Base-by-base conservation (phyloP, 2,329 filamentous ascomycete genomes). In the Raffaelea arxii region DNA sequence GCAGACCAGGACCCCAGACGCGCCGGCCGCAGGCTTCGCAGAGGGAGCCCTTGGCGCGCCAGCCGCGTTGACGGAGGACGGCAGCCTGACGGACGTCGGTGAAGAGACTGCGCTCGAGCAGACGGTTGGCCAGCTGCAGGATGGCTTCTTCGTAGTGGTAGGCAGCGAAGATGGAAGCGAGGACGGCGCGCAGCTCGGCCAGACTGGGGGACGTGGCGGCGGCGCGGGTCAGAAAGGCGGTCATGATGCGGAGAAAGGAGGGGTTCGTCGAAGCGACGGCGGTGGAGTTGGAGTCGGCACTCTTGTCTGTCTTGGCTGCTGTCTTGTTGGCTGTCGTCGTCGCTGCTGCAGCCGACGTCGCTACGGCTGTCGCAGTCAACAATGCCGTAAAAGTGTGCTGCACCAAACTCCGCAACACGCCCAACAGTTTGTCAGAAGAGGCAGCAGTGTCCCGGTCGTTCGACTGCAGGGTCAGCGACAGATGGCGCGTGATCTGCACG, bases 111-210 rank as follows among this genome's bases (percentile, higher is more conserved):
- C 88, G 83, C 52, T 94, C 90, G 0, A 98, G 72, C 47, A 98
- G 80, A 4, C 84, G 77, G 60, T 91, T 94, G 1, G 92, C 88
- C 3, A 98, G 77, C 2, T 77, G 74, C 19, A 98, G 74, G 16
- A 98, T 86, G 1, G 86, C 90, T 61, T 91, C 86, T 63, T 98
- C 92, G 60, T 97, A 96, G 0, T 89, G 84, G 61, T 98, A 98
- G 0, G 92, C 91, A 0, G 91, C 82, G 65, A 98, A 97, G 46
- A 98, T 91, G 12, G 90, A 92, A 1, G 80, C 72, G 2, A 98
- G 75, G 1, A 97, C 90, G 6, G 78, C 78, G 39, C 92, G 84
- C 3, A 98, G 74, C 59, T 97, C 89, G 1, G 87, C 83, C 2
- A 98, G 72, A 12, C 86, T 94, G 0, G 92, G 90, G 0, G 89